Base-by-base conservation (phyloP, 768 basidiomycete species). In the Crepidotus variabilis region DNA sequence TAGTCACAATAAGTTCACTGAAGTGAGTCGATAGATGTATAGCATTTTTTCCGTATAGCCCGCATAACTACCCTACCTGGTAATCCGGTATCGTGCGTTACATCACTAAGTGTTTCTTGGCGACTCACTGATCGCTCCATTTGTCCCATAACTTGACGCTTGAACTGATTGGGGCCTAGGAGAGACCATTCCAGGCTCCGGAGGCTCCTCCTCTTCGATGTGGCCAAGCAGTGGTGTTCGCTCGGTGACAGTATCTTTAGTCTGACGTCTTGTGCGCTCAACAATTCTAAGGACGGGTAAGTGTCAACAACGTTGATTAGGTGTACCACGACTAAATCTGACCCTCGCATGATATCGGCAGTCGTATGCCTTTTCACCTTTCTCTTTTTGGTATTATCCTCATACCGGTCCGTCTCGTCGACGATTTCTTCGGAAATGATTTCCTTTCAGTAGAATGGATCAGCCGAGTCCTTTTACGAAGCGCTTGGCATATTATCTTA, bases 401-500 rank as follows among this genome's bases (percentile, higher is more conserved):
- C 88, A 63, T 88, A 95, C 22, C 85, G 79, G 71, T 97, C 94
- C 5, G 93, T 96, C 71, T 97, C 94, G 64, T 96, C 94, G 22
- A 96, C 88, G 54, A 97, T 96, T 69, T 97, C 95, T 72, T 97
- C 93, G 0, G 89, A 87, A 13, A 98, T 91, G 60, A 98, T 96
- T 80, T 96, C 94, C 82, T 92, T 88, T 51, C 90, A 28, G 28
- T 90, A 61, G 90, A n/a, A 13, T 24, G 39, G 22, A 39, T 13
- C 22, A 14, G 16, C 22, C 14, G 46, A 18, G 8, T 35, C 48
- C 20, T 45, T n/a, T 7, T 13, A 56, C 59, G 23, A n/a, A 8
- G 2, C 39, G 20, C 14, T 21, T 2, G 18, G 13, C 46, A 33
- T 21, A 50, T 33, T 16, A 43, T 16, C 39, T 16, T 8, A n/a